A percentile compares a stretch with the other conserved stretches of the same genome.
Conservation (phyloP, 2,329 filamentous ascomycete species). For the Colletotrichum kahawae region DNA sequence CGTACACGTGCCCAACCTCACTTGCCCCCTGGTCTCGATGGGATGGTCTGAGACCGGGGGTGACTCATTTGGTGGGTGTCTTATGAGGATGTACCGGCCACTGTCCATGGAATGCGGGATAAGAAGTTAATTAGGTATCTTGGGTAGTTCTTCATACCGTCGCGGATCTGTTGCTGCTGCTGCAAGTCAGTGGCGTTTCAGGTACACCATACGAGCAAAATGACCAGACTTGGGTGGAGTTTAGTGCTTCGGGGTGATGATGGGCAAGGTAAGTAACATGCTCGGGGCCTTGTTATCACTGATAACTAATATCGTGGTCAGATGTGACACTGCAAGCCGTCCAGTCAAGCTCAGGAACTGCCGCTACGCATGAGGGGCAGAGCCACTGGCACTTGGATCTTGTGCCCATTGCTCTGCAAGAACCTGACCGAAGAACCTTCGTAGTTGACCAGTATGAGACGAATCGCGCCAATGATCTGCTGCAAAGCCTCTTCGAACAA, state of each 20-base stretch:
- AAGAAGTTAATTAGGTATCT: background rate
- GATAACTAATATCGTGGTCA: background rate
- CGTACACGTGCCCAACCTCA: background rate
- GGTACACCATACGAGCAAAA: background rate
- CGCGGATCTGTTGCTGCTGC: background rate
- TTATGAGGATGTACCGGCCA: background rate
- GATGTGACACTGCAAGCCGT: background rate
- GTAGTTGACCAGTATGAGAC: background rate
- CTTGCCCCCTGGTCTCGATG: background rate
- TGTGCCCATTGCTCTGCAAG: background rate
- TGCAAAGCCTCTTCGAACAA: background rate
- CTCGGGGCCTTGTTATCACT: background rate
- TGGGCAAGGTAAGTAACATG: background rate
- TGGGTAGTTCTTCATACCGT: accelerated
- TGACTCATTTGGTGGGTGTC: background rate
- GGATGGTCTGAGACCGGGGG: background rate
- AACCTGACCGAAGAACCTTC: background rate
- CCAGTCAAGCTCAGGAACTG: background rate
- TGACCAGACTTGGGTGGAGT: background rate
- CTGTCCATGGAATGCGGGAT: accelerated
- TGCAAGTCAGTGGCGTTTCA: background rate
- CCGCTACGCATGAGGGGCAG: background rate
- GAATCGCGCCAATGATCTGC: background rate
- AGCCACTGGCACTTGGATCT: background rate
- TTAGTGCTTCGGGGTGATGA: background rate